phyloP scores from a whole-genome alignment of 2,329 filamentous ascomycete species.

The Sarocladiaceae sp. region DNA sequence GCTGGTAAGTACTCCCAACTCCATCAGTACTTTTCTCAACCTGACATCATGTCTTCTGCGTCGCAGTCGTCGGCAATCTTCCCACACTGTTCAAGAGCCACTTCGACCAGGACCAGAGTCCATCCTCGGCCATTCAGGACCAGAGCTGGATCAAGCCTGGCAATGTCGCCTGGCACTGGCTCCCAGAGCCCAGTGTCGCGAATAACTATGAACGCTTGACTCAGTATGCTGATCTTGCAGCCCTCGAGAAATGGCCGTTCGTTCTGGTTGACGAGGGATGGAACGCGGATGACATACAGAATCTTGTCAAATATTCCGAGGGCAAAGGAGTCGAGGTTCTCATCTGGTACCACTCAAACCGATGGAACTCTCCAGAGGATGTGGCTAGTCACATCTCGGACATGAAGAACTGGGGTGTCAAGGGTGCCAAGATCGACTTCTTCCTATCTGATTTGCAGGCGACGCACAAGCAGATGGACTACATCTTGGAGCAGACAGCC shows the following conservation, averaged over 20 bases:
- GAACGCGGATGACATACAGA: background rate
- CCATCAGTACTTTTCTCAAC: no score
- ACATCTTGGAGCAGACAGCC: background rate
- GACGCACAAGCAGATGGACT: conserved; percentile 1
- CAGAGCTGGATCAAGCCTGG: conserved; percentile 2
- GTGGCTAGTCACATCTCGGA: background rate
- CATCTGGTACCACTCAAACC: conserved; percentile 4
- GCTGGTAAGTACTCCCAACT: background rate
- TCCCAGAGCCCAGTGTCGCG: background rate
- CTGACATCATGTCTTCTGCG: no score
- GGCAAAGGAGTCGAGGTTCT: background rate
- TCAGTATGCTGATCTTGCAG: background rate
- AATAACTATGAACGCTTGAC: background rate
- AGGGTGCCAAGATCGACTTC: conserved; percentile 4
- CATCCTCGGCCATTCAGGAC: background rate
- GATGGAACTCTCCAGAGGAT: background rate
- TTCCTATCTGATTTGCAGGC: conserved; percentile 1
- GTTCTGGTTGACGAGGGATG: background rate
- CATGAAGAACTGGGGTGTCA: conserved; percentile 2
- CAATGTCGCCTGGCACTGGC: conserved; percentile 7
- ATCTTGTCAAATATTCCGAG: background rate
- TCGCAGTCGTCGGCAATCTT: conserved; percentile 1
- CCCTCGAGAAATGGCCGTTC: conserved; percentile 1
- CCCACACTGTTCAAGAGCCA: conserved; percentile 1
- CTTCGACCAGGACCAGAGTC: conserved; percentile 2